These are phyloP conservation scores for Lophium mytilinum DNA, from an alignment of 495 filamentous ascomycete species.

Conservation along the genomic window DNA sequence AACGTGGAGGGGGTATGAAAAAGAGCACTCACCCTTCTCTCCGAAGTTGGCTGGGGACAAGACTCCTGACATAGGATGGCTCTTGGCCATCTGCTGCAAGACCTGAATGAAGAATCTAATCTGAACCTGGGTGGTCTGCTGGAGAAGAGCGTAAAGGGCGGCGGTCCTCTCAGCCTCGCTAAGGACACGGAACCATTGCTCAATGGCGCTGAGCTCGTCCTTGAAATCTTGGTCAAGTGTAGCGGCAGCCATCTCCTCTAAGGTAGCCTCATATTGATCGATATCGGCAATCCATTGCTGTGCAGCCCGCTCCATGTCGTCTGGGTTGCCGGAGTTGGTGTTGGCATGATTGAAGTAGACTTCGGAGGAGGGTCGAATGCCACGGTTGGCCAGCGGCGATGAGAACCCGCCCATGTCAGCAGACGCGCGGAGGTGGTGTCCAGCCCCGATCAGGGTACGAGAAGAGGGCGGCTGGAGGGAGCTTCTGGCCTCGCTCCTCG, in stretches of 20 bases:
- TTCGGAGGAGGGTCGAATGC: constrained; percentile 88
- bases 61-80: constrained; percentile 93
- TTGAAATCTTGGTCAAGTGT: constrained; percentile 99
- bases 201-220: constrained; percentile 95
- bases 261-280: constrained; percentile 91
- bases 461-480: constrained; percentile 87
- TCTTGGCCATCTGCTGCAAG: constrained; percentile 96
- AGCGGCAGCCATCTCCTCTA: constrained; percentile 98
- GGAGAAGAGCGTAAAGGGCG: constrained; percentile 86
- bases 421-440: constrained; percentile 86
- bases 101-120: constrained; percentile 99
- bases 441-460: constrained; percentile 66
- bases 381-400: constrained; percentile 61
- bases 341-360: constrained; percentile 68
- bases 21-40: constrained; percentile 66
- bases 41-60: constrained; percentile 89
- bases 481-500: constrained; percentile 57
- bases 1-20: background rate
- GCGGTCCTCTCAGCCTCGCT: constrained; percentile 95
- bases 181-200: constrained; percentile 97
- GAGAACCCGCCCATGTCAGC: constrained; percentile 92
- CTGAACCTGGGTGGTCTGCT: constrained; percentile 98
- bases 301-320: constrained; percentile 88
- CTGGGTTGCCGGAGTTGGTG: constrained; percentile 58
- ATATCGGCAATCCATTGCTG: constrained; percentile 99